phyloP scores from a whole-genome alignment of 2,329 filamentous ascomycete species.

The Tympanopsis confertula region DNA sequence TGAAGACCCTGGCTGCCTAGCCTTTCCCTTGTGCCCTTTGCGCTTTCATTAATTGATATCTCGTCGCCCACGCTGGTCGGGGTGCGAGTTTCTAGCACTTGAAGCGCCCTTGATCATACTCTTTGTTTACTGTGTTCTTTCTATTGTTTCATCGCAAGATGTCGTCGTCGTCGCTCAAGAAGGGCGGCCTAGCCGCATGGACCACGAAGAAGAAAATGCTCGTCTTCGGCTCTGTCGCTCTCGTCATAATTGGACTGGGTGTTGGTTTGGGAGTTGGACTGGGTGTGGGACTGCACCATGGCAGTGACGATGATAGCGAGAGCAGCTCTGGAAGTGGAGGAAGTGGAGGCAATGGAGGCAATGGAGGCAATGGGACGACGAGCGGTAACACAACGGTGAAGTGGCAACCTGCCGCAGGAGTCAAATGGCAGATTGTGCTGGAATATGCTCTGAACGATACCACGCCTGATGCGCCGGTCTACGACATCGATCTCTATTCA shows the following conservation, averaged over 20 bases:
- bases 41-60: no score
- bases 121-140: no score
- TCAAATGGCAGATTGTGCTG: neutral
- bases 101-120: no score
- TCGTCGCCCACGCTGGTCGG: no score
- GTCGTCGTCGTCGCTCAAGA: no score
- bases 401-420: neutral
- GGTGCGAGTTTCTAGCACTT: no score
- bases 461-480: neutral
- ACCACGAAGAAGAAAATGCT: neutral
- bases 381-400: neutral
- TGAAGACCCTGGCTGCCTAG: no score
- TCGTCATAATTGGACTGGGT: neutral
- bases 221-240: neutral
- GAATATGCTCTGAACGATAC: neutral
- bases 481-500: conserved; percentile 1
- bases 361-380: no score
- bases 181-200: neutral
- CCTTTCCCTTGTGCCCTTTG: no score
- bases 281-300: neutral
- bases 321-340: neutral
- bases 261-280: neutral
- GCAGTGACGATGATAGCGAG: neutral
- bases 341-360: no score
- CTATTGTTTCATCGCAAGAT: no score